Evolutionary conservation across 305 asterid genomes (phyloP), one percentile per base, ranked within the genome.

Genomic region (Plantago lanceolata): DNA sequence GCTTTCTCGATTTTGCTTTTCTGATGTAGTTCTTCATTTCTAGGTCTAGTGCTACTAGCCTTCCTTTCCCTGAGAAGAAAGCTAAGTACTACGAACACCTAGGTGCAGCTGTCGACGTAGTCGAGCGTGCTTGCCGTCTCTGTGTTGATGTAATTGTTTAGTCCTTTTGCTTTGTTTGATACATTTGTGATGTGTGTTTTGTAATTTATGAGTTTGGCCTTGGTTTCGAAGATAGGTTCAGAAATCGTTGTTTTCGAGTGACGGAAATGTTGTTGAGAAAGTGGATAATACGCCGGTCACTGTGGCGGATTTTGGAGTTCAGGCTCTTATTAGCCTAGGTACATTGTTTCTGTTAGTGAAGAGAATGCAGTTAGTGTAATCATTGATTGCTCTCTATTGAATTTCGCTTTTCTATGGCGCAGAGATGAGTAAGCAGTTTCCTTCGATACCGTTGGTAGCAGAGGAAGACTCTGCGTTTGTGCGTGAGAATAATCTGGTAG

Each of bases 261-360:
- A 89, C 69, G 90, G 86, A 20, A 72, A 68, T 2, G 67, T 92
- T 66, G 71, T 86, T 26, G 77, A 89, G 76, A 92, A 92, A 78
- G 68, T 73, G 24, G 98, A 92, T 65, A 84, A 78, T 71, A 85
- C 98, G 17, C 98, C 98, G 8, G 98, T 92, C 35, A 92, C 98
- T 49, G 74, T 89, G 68, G 96, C 98, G 28, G 98, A 92, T 78
- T 92, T 89, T 68, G 98, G 96, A 63, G 98, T 89, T 74, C 98
- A 92, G 76, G 98, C 96, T 69, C 89, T 92, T 51, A 76, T 92
- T 70, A 92, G 98, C 80, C 74, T 89, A 69, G 98, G 98, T 92
- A 81, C 66, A 43, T 19, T 69, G 8, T 40, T 55, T 58, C 57
- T 72, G 17, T 8, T 19, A 21, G 15, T 43, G 19, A 16, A 24